Percentiles rank a stretch among this genome's conserved stretches.
Evolutionary conservation across 257 asterid species (phyloP).

Genomic region (Galeopsis tetrahit): DNA sequence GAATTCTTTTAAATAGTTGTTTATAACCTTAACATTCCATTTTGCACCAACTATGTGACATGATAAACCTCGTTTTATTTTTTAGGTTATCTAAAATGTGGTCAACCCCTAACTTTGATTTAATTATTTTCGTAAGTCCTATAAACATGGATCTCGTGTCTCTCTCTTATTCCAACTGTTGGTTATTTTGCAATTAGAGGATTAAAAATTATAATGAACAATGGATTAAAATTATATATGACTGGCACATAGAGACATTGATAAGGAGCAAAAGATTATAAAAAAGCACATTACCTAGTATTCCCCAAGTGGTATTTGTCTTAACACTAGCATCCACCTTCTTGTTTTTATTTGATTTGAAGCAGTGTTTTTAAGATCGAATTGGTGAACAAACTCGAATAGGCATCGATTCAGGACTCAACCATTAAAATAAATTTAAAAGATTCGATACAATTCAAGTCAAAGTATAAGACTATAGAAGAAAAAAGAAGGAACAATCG

Average conservation of each 20-base stretch:
- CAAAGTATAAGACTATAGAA: too few species aligned
- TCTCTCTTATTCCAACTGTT: slow-evolving; percentile 28
- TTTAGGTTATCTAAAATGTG: slow-evolving; percentile 43
- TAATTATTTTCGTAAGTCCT: slow-evolving; percentile 27
- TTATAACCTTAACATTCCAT: slow-evolving; percentile 43
- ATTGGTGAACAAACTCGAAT: too few species aligned
- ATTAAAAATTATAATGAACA: background rate
- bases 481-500: too few species aligned
- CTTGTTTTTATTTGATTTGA: slow-evolving; percentile 28
- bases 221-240: background rate
- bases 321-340: slow-evolving; percentile 20
- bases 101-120: slow-evolving; percentile 29
- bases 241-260: background rate
- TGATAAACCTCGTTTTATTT: slow-evolving; percentile 39
- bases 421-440: too few species aligned
- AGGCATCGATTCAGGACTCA: too few species aligned
- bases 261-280: slow-evolving; percentile 3
- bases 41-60: slow-evolving; percentile 41
- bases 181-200: background rate
- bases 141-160: slow-evolving; percentile 52
- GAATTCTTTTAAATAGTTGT: slow-evolving; percentile 5
- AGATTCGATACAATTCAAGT: too few species aligned
- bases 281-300: background rate
- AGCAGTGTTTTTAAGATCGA: too few species aligned
- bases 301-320: slow-evolving; percentile 2